A percentile compares a stretch with the other conserved stretches of the same genome.
These are phyloP conservation scores for Thermochaetoides dissita DNA, from an alignment of 2,329 filamentous ascomycete species.

Conservation along the genomic window DNA sequence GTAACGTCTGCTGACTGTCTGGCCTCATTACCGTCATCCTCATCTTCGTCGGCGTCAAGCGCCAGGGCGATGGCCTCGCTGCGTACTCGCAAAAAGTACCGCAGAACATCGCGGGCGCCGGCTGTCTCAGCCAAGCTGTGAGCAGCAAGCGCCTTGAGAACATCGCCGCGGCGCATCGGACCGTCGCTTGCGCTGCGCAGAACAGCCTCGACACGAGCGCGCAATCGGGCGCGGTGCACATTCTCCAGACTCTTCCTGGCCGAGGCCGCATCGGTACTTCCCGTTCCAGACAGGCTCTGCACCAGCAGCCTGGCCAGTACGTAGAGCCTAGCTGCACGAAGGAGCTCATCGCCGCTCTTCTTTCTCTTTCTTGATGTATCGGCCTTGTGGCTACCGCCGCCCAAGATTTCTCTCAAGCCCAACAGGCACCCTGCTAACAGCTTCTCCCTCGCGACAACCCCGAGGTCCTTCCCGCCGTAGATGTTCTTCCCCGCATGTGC, in stretches of 20 bases:
- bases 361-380: conserved; percentile 14
- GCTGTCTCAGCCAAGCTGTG: conserved; percentile 72
- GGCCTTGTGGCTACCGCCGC: conserved; percentile 33
- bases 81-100: conserved; percentile 64
- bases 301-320: conserved; percentile 63
- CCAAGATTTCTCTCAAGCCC: conserved; percentile 7
- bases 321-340: conserved; percentile 54
- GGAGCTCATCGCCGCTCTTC: conserved; percentile 32
- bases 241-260: conserved; percentile 49
- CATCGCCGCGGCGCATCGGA: conserved; percentile 25
- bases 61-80: conserved; percentile 51
- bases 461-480: conserved; percentile 12
- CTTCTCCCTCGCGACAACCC: conserved; percentile 17
- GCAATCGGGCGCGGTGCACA: conserved; percentile 44
- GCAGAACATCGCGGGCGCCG: conserved; percentile 62
- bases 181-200: conserved; percentile 47
- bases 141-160: conserved; percentile 64
- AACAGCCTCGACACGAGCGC: conserved; percentile 55
- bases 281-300: conserved; percentile 48
- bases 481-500: background rate
- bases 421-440: conserved; percentile 7
- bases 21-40: conserved; percentile 6
- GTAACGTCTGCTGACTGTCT: conserved; percentile 34
- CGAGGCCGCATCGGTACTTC: conserved; percentile 12
- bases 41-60: conserved; percentile 36